phyloP scores from a whole-genome alignment of 371 early-diverging fungal species.

The Mucor piriformis region DNA sequence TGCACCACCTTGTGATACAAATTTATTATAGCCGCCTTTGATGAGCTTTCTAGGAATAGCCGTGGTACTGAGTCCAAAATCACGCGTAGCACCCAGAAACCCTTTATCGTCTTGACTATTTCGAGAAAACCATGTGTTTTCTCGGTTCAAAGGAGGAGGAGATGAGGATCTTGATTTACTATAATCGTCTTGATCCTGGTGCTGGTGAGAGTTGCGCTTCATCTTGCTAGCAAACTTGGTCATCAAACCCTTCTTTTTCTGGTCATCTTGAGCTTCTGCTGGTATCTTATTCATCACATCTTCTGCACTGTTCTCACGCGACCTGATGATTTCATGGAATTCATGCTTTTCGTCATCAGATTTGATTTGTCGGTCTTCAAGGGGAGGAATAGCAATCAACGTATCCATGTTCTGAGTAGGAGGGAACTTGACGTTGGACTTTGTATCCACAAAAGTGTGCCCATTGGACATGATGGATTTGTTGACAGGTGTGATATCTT shows the following conservation, averaged over 20 bases:
- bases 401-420: conserved; percentile 35
- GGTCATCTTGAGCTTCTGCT: neutral
- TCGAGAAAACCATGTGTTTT: conserved; percentile 31
- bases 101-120: conserved; percentile 27
- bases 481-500: no score
- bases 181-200: conserved; percentile 1
- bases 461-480: conserved; percentile 28
- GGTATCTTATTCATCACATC: conserved; percentile 5
- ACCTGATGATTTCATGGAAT: neutral
- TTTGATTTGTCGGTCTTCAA: conserved; percentile 19
- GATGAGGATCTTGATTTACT: neutral
- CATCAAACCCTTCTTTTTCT: conserved; percentile 5
- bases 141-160: conserved; percentile 15
- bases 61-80: conserved; percentile 26
- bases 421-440: conserved; percentile 32
- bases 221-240: conserved; percentile 16
- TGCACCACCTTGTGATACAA: conserved; percentile 7
- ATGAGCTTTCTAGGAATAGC: conserved; percentile 39
- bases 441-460: conserved; percentile 11
- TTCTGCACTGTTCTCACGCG: neutral
- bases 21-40: conserved; percentile 31
- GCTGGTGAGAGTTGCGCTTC: neutral
- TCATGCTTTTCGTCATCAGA: conserved; percentile 26
- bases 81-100: conserved; percentile 24
- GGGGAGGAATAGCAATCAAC: conserved; percentile 32